Conservation (phyloP, 2,329 filamentous ascomycete genomes). For the Monosporascus ibericus region DNA sequence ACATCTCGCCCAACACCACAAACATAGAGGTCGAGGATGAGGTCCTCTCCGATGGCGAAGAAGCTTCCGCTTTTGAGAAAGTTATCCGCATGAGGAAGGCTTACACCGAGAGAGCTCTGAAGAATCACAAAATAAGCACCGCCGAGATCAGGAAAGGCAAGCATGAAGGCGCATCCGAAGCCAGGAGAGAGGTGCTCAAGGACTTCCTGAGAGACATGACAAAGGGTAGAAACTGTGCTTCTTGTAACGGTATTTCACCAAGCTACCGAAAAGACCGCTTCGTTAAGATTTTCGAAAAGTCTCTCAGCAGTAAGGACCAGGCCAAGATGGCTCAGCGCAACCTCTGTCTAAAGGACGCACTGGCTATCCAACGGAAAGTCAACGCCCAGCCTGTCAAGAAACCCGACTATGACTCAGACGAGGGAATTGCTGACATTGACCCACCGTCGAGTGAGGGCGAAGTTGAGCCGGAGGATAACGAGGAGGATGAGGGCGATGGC, state of each 20-base stretch:
- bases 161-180: slow-evolving; percentile 76
- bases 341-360: slow-evolving; percentile 64
- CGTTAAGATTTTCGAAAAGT: slow-evolving; percentile 89
- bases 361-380: slow-evolving; percentile 44
- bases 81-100: slow-evolving; percentile 47
- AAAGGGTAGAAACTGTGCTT: slow-evolving; percentile 62
- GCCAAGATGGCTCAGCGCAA: slow-evolving; percentile 66
- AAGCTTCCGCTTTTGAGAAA: slow-evolving; percentile 45
- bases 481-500: slow-evolving; percentile 36
- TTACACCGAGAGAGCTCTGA: slow-evolving; percentile 70
- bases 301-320: slow-evolving; percentile 67
- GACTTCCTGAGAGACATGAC: slow-evolving; percentile 73
- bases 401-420: slow-evolving; percentile 48
- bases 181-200: slow-evolving; percentile 69
- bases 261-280: slow-evolving; percentile 83
- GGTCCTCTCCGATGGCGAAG: slow-evolving; percentile 61
- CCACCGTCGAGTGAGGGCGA: slow-evolving; percentile 38
- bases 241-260: slow-evolving; percentile 66
- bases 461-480: slow-evolving; percentile 35
- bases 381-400: slow-evolving; percentile 29
- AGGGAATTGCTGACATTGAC: slow-evolving; percentile 64
- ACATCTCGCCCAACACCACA: slow-evolving; percentile 26
- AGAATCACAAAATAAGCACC: slow-evolving; percentile 44
- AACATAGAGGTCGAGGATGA: slow-evolving; percentile 39
- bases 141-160: slow-evolving; percentile 57